Evolutionary conservation across 2,329 filamentous ascomycete genomes (phyloP), one percentile per base, ranked within the genome.

Genomic region (Penicillium sp.): DNA sequence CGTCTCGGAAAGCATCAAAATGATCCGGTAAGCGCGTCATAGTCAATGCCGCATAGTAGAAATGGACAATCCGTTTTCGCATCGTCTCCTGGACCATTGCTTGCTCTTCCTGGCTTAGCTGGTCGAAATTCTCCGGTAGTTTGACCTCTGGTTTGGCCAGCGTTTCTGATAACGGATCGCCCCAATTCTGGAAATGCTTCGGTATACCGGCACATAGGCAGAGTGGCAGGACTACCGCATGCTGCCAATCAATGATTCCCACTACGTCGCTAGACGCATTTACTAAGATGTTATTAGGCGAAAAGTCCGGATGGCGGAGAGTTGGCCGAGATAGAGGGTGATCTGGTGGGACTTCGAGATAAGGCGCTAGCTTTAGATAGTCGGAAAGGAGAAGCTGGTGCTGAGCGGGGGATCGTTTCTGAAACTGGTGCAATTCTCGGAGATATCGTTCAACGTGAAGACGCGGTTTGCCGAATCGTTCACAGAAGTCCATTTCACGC

Each of bases 101-200:
- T 52, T 69, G 60, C 46, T 70, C 68, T 8, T 56, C 16, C 16
- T 55, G 3, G 38, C 47, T 58, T 3, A 69, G 58, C 23, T 53
- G 4, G 29, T 67, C 39, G 47, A 69, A 67, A 56, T 60, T 56
- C 0, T 61, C 59, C 9, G 62, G 65, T 5, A 67, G 50, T 21
- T 66, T 60, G n/a, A 64, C 57, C 27, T 66, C 61, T 44, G 59
- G 59, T 65, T 60, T 59, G 3, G 50, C 12, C 8, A 69, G 50
- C 8, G 44, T 59, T 48, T 68, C 66, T 1, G 67, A 68, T 6
- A 64, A 4, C 12, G 53, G 59, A 50, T 73, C 68, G 13, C 68
- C 69, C 60, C 65, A 71, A 39, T 72, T 72, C 56, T 72, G 68
- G 54, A 71, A 71, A 58, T 69, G 59, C 29, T 67, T 58, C 3